Percentiles rank a stretch among this genome's conserved stretches.
Conservation (phyloP, 192 early-diverging fungal genomes). For the Coemansia aciculifera region DNA sequence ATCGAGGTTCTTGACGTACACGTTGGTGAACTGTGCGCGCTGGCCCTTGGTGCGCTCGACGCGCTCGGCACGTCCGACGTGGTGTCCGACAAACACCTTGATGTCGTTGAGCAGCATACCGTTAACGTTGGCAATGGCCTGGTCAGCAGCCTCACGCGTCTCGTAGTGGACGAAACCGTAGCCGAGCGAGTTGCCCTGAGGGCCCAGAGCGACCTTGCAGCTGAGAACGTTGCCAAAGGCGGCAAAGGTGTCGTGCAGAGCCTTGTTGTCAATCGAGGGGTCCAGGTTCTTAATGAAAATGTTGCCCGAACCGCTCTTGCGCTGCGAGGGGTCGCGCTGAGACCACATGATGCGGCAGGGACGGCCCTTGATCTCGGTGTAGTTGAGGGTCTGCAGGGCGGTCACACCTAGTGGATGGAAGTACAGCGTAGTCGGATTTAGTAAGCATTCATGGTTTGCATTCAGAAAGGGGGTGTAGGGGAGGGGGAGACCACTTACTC, state of each 20-base stretch:
- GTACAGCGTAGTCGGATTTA: neutral
- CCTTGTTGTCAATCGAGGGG: conserved; percentile 96
- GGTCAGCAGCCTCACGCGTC: conserved; percentile 86
- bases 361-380: conserved; percentile 90
- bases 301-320: conserved; percentile 90
- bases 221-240: conserved; percentile 96
- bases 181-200: conserved; percentile 81
- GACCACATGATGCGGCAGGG: conserved; percentile 99
- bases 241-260: conserved; percentile 97
- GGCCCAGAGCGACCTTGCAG: conserved; percentile 92
- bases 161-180: conserved; percentile 99
- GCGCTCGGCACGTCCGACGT: conserved; percentile 92
- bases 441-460: neutral
- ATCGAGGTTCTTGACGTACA: conserved; percentile 97
- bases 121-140: conserved; percentile 96
- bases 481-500: no score
- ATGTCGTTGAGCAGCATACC: conserved; percentile 99
- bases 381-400: conserved; percentile 94
- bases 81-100: conserved; percentile 93
- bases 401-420: conserved; percentile 60
- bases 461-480: neutral
- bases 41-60: conserved; percentile 84
- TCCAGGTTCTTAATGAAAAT: conserved; percentile 99
- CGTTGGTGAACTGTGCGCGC: conserved; percentile 93
- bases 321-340: conserved; percentile 94